Evolutionary conservation across 257 asterid genomes (phyloP).

Genomic region (Nicotiana benthamiana): DNA sequence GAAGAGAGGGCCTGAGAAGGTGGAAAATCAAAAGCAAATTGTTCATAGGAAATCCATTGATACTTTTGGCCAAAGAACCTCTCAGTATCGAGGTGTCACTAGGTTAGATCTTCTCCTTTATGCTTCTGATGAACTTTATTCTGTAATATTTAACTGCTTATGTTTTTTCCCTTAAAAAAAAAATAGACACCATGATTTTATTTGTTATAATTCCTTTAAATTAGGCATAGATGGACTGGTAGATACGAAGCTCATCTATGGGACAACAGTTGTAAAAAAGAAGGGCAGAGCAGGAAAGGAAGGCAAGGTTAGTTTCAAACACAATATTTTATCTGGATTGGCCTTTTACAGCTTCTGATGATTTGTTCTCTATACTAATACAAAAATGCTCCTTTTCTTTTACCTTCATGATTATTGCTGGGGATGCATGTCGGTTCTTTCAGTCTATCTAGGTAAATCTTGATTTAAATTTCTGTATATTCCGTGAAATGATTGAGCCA

Average conservation of each 20-base stretch:
- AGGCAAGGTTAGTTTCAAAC: conserved; percentile 62
- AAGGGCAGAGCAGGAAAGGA: conserved; percentile 99
- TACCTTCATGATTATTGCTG: conserved; percentile 16
- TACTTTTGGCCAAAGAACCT: conserved; percentile 91
- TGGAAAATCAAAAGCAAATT: conserved; percentile 48
- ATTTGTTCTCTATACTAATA: background rate
- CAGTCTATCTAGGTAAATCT: conserved; percentile 82
- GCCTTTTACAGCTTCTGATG: background rate
- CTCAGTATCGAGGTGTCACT: conserved; percentile 94
- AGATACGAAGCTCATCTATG: conserved; percentile 98
- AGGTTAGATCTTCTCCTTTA: conserved; percentile 21
- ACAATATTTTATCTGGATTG: background rate
- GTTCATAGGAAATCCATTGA: conserved; percentile 91
- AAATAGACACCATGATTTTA: background rate
- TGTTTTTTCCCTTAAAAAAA: background rate
- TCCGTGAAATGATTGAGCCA: background rate
- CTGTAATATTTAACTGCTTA: no score
- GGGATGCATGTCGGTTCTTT: conserved; percentile 9
- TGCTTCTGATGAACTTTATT: background rate
- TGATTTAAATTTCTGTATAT: background rate
- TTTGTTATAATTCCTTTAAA: background rate
- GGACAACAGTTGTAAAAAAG: conserved; percentile 98
- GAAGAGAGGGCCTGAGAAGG: conserved; percentile 67
- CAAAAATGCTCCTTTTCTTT: conserved; percentile 9
- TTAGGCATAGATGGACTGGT: conserved; percentile 98